Conservation (phyloP, 2,329 filamentous ascomycete genomes). For the Penicillium oxalicum region DNA sequence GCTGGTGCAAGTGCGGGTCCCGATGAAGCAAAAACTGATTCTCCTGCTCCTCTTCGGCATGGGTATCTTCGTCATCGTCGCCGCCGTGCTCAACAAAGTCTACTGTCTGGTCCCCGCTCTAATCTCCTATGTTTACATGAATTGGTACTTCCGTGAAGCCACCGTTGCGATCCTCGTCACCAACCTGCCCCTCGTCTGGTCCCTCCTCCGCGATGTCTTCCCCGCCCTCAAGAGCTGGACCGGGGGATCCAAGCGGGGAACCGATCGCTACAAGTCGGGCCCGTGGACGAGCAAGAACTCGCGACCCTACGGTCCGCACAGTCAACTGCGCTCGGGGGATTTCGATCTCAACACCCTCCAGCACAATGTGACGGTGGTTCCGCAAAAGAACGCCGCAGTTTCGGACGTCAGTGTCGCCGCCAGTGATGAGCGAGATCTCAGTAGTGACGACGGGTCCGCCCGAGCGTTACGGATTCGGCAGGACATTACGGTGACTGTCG, state of each 20-base stretch:
- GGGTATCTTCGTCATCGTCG: constrained; percentile 44
- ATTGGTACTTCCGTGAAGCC: constrained; percentile 46
- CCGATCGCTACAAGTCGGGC: constrained; percentile 30
- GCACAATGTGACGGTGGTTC: constrained; percentile 20
- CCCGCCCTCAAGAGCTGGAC: constrained; percentile 38
- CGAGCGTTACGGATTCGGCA: constrained; percentile 35
- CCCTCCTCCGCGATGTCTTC: constrained; percentile 46
- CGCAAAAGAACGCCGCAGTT: constrained; percentile 21
- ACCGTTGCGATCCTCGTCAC: constrained; percentile 45
- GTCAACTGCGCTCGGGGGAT: constrained; percentile 24
- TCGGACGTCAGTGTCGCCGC: constrained; percentile 24
- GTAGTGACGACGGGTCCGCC: constrained; percentile 33
- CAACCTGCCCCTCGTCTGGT: constrained; percentile 49
- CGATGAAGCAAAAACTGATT: constrained; percentile 40
- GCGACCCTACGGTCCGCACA: constrained; percentile 25
- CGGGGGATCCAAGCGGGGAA: constrained; percentile 30
- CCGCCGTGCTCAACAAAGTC: constrained; percentile 47
- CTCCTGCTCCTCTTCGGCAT: constrained; percentile 40
- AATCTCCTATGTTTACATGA: constrained; percentile 41
- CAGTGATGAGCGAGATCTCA: constrained; percentile 27
- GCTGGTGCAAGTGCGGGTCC: constrained; percentile 36
- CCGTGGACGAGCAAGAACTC: constrained; percentile 28
- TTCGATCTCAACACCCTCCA: constrained; percentile 29
- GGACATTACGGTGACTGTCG: constrained; percentile 34
- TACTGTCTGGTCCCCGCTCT: constrained; percentile 41